Percentiles rank a stretch among this genome's conserved stretches.
Conservation (phyloP, 2,329 filamentous ascomycete species). For the Dryadomyces sulphureus region DNA sequence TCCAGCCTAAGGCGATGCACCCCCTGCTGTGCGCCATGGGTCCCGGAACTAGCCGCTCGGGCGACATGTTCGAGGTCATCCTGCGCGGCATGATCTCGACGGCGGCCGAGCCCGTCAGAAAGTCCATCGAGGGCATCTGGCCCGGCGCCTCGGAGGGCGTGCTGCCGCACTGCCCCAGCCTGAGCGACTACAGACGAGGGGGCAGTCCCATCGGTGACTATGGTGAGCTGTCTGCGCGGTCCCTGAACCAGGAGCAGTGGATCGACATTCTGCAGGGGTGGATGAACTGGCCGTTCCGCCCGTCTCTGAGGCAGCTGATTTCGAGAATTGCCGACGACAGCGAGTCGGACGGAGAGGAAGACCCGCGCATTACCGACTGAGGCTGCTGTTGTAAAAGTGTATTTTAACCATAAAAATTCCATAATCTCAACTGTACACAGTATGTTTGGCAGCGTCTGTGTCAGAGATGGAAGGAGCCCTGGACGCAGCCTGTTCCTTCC, state of each 20-base stretch:
- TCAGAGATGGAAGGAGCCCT: not conserved
- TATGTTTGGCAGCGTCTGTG: not conserved
- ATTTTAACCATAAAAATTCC: not conserved
- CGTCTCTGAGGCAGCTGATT: slow-evolving; percentile 32
- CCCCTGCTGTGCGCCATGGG: slow-evolving; percentile 32
- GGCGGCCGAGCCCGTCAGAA: slow-evolving; percentile 21
- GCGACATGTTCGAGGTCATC: slow-evolving; percentile 39
- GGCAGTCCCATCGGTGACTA: slow-evolving; percentile 25
- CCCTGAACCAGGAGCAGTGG: slow-evolving; percentile 39
- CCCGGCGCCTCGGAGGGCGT: slow-evolving; percentile 44
- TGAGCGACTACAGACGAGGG: slow-evolving; percentile 31
- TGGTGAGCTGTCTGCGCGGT: slow-evolving; percentile 28
- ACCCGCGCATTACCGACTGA: slow-evolving; percentile 5
- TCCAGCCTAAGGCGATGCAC: slow-evolving; percentile 43
- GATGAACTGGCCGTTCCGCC: slow-evolving; percentile 51
- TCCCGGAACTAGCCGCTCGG: slow-evolving; percentile 22
- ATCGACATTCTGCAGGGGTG: slow-evolving; percentile 43
- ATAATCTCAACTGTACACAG: not conserved
- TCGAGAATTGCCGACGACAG: slow-evolving; percentile 20
- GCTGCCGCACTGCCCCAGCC: slow-evolving; percentile 28
- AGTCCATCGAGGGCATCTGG: slow-evolving; percentile 36
- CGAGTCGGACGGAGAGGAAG: slow-evolving; percentile 11
- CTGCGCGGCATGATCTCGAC: slow-evolving; percentile 24
- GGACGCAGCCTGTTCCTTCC: not conserved
- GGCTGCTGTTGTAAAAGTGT: not conserved